Conservation (phyloP, 768 basidiomycete genomes). For the Vararia minispora region DNA sequence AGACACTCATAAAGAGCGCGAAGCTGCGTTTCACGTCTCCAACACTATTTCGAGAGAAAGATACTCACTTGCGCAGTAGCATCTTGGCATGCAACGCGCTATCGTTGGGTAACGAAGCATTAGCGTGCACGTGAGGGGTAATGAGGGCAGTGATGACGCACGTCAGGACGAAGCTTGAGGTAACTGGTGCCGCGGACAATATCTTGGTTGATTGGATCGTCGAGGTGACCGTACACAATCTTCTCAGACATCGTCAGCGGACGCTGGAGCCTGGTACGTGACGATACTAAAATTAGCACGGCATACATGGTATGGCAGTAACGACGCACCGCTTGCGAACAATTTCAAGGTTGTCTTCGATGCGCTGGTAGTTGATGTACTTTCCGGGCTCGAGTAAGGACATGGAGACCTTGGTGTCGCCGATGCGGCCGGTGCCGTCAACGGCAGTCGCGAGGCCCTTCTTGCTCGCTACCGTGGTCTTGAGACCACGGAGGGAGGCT, state of each 20-base stretch:
- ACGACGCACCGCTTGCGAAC: constrained; percentile 63
- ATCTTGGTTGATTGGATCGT: constrained; percentile 86
- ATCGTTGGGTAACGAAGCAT: no score
- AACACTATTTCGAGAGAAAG: no score
- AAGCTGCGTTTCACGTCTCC: no score
- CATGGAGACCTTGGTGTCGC: constrained; percentile 86
- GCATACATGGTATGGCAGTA: background rate
- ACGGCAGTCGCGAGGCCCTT: constrained; percentile 72
- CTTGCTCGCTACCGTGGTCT: no score
- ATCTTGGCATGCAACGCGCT: constrained; percentile 89
- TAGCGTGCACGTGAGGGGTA: constrained; percentile 1
- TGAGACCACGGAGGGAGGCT: no score
- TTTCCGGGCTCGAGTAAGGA: constrained; percentile 72
- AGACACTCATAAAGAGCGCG: no score
- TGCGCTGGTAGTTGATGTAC: constrained; percentile 92
- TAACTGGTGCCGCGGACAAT: constrained; percentile 89
- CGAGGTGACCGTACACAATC: constrained; percentile 96
- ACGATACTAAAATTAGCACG: background rate
- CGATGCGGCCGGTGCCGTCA: constrained; percentile 72
- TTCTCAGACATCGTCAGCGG: constrained; percentile 94
- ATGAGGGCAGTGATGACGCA: constrained; percentile 29
- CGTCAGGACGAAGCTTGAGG: constrained; percentile 96
- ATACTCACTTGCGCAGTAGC: constrained; percentile 68
- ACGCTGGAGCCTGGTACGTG: constrained; percentile 55
- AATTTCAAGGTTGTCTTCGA: constrained; percentile 91